phyloP scores from a whole-genome alignment of 2,329 filamentous ascomycete species.

The Alternaria gaisen region DNA sequence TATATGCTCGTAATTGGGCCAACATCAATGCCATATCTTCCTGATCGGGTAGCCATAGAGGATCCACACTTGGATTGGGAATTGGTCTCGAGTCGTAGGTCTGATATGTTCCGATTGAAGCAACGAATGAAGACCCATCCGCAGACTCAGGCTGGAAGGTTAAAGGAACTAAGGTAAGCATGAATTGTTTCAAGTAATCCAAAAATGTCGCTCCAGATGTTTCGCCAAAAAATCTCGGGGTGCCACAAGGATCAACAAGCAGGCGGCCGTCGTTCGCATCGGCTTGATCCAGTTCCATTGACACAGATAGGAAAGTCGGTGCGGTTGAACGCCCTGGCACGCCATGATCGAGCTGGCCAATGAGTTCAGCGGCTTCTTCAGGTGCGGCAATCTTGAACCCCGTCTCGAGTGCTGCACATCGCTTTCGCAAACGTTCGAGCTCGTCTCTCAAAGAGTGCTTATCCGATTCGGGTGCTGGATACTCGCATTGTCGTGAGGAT shows the following conservation, averaged over 20 bases:
- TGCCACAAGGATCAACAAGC: slow-evolving; percentile 30
- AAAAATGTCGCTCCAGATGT: slow-evolving; percentile 41
- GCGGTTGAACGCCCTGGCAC: slow-evolving; percentile 14
- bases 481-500: slow-evolving; percentile 32
- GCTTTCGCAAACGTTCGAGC: slow-evolving; percentile 31
- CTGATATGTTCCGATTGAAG: slow-evolving; percentile 36
- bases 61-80: slow-evolving; percentile 34
- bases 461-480: slow-evolving; percentile 31
- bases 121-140: slow-evolving; percentile 32
- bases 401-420: slow-evolving; percentile 32
- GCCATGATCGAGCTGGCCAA: slow-evolving; percentile 22
- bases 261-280: slow-evolving; percentile 26
- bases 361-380: slow-evolving; percentile 25
- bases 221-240: slow-evolving; percentile 32
- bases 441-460: slow-evolving; percentile 32
- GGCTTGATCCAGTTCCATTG: slow-evolving; percentile 13
- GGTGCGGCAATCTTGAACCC: slow-evolving; percentile 25
- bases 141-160: slow-evolving; percentile 23
- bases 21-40: slow-evolving; percentile 34
- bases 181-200: slow-evolving; percentile 37
- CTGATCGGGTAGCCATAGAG: slow-evolving; percentile 36
- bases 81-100: slow-evolving; percentile 41
- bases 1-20: slow-evolving; percentile 28
- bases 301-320: slow-evolving; percentile 17
- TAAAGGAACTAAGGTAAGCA: slow-evolving; percentile 33